Evolutionary conservation across 306 rosid genomes (phyloP).

Genomic region (Begonia peltatifolia): DNA sequence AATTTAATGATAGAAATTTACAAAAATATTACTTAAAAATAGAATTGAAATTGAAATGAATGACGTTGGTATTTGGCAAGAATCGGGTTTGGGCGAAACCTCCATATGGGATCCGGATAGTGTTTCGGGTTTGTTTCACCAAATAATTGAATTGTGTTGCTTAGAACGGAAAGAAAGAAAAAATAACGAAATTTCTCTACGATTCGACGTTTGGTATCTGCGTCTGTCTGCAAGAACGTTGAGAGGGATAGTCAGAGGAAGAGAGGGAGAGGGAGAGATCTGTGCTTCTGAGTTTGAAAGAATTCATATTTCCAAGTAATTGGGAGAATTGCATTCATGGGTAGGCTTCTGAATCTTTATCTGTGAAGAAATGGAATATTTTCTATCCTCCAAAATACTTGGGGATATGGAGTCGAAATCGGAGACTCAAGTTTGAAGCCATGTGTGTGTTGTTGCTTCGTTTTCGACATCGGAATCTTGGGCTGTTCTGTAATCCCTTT

Average conservation of each 20-base stretch:
- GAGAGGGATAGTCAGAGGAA: constrained; percentile 17
- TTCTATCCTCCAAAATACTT: background rate
- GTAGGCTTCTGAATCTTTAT: constrained; percentile 39
- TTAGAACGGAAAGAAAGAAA: background rate
- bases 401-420: constrained; percentile 15
- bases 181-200: constrained; percentile 7
- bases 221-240: constrained; percentile 8
- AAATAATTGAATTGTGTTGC: background rate
- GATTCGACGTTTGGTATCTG: constrained; percentile 22
- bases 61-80: too few species aligned
- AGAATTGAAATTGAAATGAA: too few species aligned
- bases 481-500: constrained; percentile 8
- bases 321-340: constrained; percentile 26
- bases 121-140: background rate
- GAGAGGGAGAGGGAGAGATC: constrained; percentile 34
- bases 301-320: too few species aligned
- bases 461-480: constrained; percentile 25
- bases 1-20: too few species aligned
- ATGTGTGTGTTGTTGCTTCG: constrained; percentile 31
- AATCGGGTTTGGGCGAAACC: too few species aligned
- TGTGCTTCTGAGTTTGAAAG: constrained; percentile 3
- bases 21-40: too few species aligned
- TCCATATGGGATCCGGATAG: too few species aligned
- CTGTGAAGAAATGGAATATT: background rate
- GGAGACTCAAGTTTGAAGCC: constrained; percentile 12